Evolutionary conservation across 148 eudicot genomes (phyloP).

Genomic region (Persicaria maculosa): DNA sequence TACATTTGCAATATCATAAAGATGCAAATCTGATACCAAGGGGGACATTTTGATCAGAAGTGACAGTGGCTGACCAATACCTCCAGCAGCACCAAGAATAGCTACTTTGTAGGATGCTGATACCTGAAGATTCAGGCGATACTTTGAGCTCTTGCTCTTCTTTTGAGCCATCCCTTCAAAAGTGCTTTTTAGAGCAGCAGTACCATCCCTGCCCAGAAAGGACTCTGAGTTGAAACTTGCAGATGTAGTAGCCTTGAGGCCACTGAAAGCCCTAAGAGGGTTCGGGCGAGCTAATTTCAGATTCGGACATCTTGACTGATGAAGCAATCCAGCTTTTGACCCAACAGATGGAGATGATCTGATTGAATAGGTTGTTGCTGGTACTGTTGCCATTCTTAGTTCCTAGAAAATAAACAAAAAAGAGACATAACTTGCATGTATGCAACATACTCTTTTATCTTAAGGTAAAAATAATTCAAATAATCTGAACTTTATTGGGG

Average conservation of each 20-base stretch:
- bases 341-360: slow-evolving; percentile 30
- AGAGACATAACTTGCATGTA: background rate
- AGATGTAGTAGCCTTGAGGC: slow-evolving; percentile 40
- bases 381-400: slow-evolving; percentile 43
- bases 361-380: slow-evolving; percentile 40
- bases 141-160: slow-evolving; percentile 17
- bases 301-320: slow-evolving; percentile 29
- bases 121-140: slow-evolving; percentile 40
- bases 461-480: too few relatives aligned
- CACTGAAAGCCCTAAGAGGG: slow-evolving; percentile 34
- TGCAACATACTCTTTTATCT: background rate
- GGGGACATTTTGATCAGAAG: slow-evolving; percentile 90
- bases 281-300: slow-evolving; percentile 27
- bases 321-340: slow-evolving; percentile 27
- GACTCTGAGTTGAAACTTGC: slow-evolving; percentile 32
- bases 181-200: slow-evolving; percentile 24
- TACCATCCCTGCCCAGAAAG: slow-evolving; percentile 40
- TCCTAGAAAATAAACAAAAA: background rate
- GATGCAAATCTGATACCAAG: slow-evolving; percentile 59
- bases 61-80: slow-evolving; percentile 81
- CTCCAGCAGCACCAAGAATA: slow-evolving; percentile 83
- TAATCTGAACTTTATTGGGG: too few relatives aligned
- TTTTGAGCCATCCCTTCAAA: slow-evolving; percentile 26
- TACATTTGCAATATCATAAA: slow-evolving; percentile 85
- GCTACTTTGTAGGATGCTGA: slow-evolving; percentile 59